These are phyloP conservation scores for Zymoseptoria tritici DNA, from an alignment of 2,329 filamentous ascomycete species.

Conservation along the genomic window DNA sequence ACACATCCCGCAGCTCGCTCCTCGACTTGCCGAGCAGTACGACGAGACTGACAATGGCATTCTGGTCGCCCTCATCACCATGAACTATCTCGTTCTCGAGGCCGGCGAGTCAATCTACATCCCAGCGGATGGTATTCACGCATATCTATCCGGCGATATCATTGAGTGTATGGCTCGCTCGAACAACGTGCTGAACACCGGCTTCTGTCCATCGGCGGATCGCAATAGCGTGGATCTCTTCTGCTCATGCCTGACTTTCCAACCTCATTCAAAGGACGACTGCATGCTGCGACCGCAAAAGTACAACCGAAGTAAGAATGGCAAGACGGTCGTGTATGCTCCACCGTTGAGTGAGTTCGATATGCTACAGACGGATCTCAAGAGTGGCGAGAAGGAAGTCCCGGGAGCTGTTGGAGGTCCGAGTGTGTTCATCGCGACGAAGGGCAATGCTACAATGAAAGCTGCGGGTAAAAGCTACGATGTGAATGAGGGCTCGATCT, in stretches of 20 bases:
- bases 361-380: constrained; percentile 55
- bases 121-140: constrained; percentile 66
- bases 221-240: constrained; percentile 60
- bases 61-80: constrained; percentile 61
- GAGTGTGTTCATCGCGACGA: constrained; percentile 55
- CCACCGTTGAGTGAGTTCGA: constrained; percentile 67
- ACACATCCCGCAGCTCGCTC: constrained; percentile 59
- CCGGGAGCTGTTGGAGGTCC: constrained; percentile 52
- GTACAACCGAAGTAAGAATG: constrained; percentile 47
- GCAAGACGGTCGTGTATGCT: constrained; percentile 56
- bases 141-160: constrained; percentile 65
- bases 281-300: constrained; percentile 46
- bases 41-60: constrained; percentile 56
- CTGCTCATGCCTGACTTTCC: constrained; percentile 55
- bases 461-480: constrained; percentile 47
- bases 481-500: constrained; percentile 56
- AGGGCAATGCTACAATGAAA: constrained; percentile 51
- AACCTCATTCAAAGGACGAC: constrained; percentile 51
- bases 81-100: constrained; percentile 64
- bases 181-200: constrained; percentile 67
- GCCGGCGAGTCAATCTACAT: constrained; percentile 63
- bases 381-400: constrained; percentile 51
- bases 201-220: constrained; percentile 62
- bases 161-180: constrained; percentile 72
- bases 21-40: constrained; percentile 59